These are phyloP conservation scores for Lactifluus echinatus DNA, from an alignment of 768 basidiomycete species.

Conservation along the genomic window DNA sequence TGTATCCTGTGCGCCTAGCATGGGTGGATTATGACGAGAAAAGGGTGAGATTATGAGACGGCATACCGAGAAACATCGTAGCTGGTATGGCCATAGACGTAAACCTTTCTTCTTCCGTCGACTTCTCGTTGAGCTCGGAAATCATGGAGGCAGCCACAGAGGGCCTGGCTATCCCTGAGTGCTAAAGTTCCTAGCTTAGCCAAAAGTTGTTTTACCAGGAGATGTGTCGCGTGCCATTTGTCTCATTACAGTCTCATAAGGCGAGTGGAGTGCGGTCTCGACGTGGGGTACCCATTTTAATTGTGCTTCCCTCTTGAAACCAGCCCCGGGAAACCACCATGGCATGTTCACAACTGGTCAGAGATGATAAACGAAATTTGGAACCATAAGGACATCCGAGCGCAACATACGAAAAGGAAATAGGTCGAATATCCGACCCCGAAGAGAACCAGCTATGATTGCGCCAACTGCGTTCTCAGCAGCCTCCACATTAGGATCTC, in stretches of 20 bases:
- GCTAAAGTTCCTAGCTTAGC: neutral
- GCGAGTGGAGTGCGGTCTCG: slow-evolving; percentile 7
- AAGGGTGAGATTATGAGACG: neutral
- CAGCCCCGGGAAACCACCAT: slow-evolving; percentile 22
- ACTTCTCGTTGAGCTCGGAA: neutral
- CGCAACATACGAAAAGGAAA: slow-evolving; percentile 3
- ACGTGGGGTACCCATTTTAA: slow-evolving; percentile 15
- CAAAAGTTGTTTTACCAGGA: neutral
- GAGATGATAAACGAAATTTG: neutral
- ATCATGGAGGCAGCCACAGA: slow-evolving; percentile 4
- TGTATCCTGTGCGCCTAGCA: slow-evolving; percentile 4
- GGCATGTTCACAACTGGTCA: slow-evolving; percentile 17
- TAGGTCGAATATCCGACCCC: slow-evolving; percentile 1
- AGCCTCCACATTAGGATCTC: slow-evolving; percentile 9
- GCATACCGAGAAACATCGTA: slow-evolving; percentile 7
- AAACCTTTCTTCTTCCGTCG: neutral
- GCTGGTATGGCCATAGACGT: neutral
- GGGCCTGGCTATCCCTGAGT: neutral
- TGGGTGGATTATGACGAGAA: neutral
- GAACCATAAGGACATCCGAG: neutral
- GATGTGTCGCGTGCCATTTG: neutral
- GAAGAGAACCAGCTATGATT: neutral
- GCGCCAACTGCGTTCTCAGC: slow-evolving; percentile 14
- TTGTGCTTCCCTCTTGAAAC: slow-evolving; percentile 19
- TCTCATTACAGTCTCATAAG: slow-evolving; percentile 16